Evolutionary conservation across 768 basidiomycete species (phyloP).

Genomic region (Cystofilobasidium ferigula): DNA sequence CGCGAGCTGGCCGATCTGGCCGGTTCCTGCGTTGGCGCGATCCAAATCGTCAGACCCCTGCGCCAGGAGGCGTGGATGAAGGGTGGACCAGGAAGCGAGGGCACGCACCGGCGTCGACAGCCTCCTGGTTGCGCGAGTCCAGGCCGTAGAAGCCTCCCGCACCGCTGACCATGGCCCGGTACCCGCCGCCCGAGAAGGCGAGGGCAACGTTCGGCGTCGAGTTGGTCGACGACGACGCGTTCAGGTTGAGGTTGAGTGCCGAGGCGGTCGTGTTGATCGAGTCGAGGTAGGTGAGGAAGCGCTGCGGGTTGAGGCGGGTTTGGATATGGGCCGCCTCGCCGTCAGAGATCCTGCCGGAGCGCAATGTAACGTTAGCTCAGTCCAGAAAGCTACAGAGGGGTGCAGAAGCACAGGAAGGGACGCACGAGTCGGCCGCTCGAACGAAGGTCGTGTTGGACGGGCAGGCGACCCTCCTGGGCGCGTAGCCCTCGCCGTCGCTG

Average conservation of each 20-base stretch:
- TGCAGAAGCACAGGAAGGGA: no score
- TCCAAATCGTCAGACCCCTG: no score
- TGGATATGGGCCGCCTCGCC: slow-evolving; percentile 18
- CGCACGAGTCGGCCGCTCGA: slow-evolving; percentile 4
- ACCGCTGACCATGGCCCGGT: slow-evolving; percentile 21
- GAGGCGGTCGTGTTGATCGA: slow-evolving; percentile 21
- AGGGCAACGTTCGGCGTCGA: slow-evolving; percentile 15
- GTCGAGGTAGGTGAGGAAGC: slow-evolving; percentile 20
- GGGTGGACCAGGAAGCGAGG: no score
- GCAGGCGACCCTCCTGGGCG: background rate
- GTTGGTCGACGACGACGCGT: slow-evolving; percentile 6
- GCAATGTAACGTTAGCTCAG: background rate
- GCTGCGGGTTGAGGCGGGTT: slow-evolving; percentile 15
- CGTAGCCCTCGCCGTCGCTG: background rate
- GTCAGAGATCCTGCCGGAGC: slow-evolving; percentile 5
- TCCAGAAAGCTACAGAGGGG: no score
- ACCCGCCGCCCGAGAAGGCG: slow-evolving; percentile 23
- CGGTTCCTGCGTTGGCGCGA: slow-evolving; percentile 8
- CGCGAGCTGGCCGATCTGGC: slow-evolving; percentile 1
- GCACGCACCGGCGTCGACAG: background rate
- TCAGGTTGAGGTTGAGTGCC: slow-evolving; percentile 23
- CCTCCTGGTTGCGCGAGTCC: slow-evolving; percentile 15
- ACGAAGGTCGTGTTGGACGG: background rate
- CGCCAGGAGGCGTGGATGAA: no score
- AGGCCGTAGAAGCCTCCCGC: slow-evolving; percentile 16